These are phyloP conservation scores for Talaromyces sp. DNA, from an alignment of 2,329 filamentous ascomycete species.

Conservation along the genomic window DNA sequence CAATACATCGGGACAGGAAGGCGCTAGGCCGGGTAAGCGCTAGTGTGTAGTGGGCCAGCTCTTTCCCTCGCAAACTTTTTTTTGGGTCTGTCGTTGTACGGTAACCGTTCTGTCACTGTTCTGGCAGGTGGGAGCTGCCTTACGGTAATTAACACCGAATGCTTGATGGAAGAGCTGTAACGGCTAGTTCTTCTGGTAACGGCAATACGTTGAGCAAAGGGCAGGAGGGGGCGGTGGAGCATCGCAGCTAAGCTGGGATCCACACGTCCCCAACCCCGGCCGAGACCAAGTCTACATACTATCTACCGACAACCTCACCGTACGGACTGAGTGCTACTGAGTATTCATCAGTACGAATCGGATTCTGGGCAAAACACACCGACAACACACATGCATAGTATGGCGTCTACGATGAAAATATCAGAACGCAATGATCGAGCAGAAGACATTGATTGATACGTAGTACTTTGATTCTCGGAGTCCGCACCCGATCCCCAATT, in stretches of 20 bases:
- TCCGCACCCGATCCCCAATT: neutral
- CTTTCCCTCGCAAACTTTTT: neutral
- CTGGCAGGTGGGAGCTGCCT: neutral
- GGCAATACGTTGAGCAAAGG: constrained; percentile 1
- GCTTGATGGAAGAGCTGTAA: no score
- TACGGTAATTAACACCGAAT: neutral
- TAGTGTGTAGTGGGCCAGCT: neutral
- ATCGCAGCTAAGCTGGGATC: neutral
- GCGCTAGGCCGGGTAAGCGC: neutral
- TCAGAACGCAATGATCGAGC: neutral
- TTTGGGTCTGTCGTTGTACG: neutral
- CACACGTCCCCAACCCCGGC: constrained; percentile 8
- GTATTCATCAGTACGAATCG: constrained; percentile 2
- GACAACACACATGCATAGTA: neutral
- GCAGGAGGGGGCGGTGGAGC: constrained; percentile 7
- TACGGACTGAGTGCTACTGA: constrained; percentile 1
- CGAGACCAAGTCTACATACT: no score
- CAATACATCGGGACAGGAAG: constrained; percentile 5
- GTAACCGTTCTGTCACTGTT: neutral
- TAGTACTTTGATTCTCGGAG: neutral
- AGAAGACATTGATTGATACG: neutral
- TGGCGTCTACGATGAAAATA: neutral
- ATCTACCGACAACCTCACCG: no score
- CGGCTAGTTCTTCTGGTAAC: neutral
- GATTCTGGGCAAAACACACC: neutral